Percentiles rank a stretch among this genome's conserved stretches.
These are phyloP conservation scores for Porphyrellus cyaneotinctus DNA, from an alignment of 768 basidiomycete genomes.

Conservation along the genomic window DNA sequence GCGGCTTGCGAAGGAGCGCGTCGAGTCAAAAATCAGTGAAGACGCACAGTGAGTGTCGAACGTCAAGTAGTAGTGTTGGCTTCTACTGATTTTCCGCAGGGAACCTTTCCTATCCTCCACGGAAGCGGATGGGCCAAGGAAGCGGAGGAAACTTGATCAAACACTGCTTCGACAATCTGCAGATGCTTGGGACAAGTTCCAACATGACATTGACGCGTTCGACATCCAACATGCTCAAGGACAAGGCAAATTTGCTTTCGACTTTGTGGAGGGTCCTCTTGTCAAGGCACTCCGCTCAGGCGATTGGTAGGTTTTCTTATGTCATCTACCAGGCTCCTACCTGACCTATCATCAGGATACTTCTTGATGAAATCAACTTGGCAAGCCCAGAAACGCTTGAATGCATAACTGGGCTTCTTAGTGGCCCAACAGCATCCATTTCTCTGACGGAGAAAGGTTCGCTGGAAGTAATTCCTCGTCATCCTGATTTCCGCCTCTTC, in stretches of 20 bases:
- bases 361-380: slow-evolving; percentile 95
- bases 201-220: slow-evolving; percentile 69
- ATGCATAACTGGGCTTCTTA: slow-evolving; percentile 83
- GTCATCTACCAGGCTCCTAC: background rate
- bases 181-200: slow-evolving; percentile 63
- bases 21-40: slow-evolving; percentile 37
- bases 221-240: slow-evolving; percentile 86
- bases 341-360: slow-evolving; percentile 53
- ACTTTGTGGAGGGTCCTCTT: slow-evolving; percentile 95
- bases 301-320: slow-evolving; percentile 66
- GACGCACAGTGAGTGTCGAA: slow-evolving; percentile 23
- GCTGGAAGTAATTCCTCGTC: slow-evolving; percentile 83
- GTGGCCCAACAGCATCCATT: slow-evolving; percentile 82
- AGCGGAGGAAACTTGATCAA: slow-evolving; percentile 62
- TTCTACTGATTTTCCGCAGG: slow-evolving; percentile 1
- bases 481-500: slow-evolving; percentile 93
- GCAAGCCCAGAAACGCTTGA: slow-evolving; percentile 94
- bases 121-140: slow-evolving; percentile 51
- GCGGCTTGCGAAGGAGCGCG: slow-evolving; percentile 63
- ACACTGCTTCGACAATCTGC: slow-evolving; percentile 41
- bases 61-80: background rate
- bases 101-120: slow-evolving; percentile 28
- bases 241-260: slow-evolving; percentile 87
- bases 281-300: slow-evolving; percentile 84
- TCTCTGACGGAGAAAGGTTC: slow-evolving; percentile 92